These are phyloP conservation scores for Malassezia psittaci DNA, from an alignment of 1,284 basidiomycete species.

Conservation along the genomic window DNA sequence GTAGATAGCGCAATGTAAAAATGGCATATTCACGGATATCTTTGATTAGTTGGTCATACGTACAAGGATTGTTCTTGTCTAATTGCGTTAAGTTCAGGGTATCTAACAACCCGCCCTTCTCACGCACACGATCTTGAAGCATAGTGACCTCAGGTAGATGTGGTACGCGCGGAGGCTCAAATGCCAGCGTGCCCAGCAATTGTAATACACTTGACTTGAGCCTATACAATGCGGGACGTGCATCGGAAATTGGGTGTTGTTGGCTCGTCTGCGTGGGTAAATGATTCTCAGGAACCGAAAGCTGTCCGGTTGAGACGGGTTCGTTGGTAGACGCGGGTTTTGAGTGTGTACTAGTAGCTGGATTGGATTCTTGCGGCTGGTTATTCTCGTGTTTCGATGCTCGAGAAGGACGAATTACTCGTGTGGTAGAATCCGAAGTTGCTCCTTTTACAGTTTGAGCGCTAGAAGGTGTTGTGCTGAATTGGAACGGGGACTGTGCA, in stretches of 20 bases:
- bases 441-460: not conserved
- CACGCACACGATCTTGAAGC: conserved; percentile 35
- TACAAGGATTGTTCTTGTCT: conserved; percentile 37
- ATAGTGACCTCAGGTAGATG: not conserved
- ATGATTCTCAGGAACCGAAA: not conserved
- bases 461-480: not conserved
- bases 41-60: conserved; percentile 16
- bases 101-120: conserved; percentile 30
- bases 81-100: conserved; percentile 38
- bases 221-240: conserved; percentile 8
- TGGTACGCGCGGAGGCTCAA: not conserved
- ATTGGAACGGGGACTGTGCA: conserved; percentile 7
- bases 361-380: too few species aligned
- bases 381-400: too few species aligned
- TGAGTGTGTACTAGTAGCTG: not conserved
- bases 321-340: not conserved
- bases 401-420: too few species aligned
- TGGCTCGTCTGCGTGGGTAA: not conserved
- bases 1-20: conserved; percentile 35
- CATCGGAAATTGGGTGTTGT: not conserved
- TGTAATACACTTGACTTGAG: conserved; percentile 13
- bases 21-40: conserved; percentile 44
- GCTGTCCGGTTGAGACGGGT: not conserved
- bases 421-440: too few species aligned
- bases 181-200: conserved; percentile 10